Base-by-base conservation (phyloP, 805 yeast species). In the Cyberlindnera subsufficiens region DNA sequence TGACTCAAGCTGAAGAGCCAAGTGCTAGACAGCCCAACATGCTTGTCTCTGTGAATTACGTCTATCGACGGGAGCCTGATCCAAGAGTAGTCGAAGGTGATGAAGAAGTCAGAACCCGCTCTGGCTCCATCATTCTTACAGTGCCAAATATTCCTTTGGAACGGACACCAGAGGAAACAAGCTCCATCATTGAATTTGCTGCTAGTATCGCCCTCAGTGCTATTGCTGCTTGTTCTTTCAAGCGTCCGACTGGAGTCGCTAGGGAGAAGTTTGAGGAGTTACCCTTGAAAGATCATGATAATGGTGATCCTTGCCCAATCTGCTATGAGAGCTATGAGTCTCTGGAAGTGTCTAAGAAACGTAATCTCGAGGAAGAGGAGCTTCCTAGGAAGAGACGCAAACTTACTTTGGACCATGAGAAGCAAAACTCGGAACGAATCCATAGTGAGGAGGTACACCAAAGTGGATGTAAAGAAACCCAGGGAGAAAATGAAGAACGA, bases 181-280 rank as follows among this genome's bases (percentile, higher is more conserved):
- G 77, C 53, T 78, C 75, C 30, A 68, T 83, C 42, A 75, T 84
- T 11, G 67, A 81, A 22, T 62, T 83, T 43, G 88, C 89, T 2
- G 81, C 90, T 0, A 78, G 79, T 20, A 71, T 83, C 60, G 89
- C 89, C 1, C 69, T 81, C 58, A 66, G 82, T 32, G 78, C 86
- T 14, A 75, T 82, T 31, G 69, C 77, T 4, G 71, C 74, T 17
- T 69, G 74, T 32, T 37, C 51, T 2, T 64, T 73, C 27, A 67
- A 38, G 35, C 15, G 71, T 43, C 69, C 68, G 42, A 66, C 71
- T 16, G 67, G 71, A 31, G 67, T 81, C 4, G 65, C 82, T 0
- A 59, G 68, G 18, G 74, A 74, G 20, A 67, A 66, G 29, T 82
- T 83, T 61, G 74, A 74, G 29, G 63, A 67, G 6, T 69, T 82